Base-by-base conservation (phyloP, 192 early-diverging fungal genomes). In the Lobosporangium transversale region DNA sequence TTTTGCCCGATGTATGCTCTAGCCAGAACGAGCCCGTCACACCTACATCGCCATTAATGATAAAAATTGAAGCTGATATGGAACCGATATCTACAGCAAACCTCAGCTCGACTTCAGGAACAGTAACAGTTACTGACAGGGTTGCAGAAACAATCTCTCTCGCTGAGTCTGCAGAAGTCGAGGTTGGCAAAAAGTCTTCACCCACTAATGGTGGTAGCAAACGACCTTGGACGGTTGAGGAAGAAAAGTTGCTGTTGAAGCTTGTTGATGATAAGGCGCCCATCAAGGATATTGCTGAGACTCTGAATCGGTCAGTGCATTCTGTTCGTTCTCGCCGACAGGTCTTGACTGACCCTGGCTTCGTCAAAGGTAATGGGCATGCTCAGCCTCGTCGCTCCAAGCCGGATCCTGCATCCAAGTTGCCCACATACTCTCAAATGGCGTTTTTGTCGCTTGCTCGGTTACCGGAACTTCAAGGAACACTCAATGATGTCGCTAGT, bases 251-350 rank as follows among this genome's bases (percentile, higher is more conserved):
- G 52, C 33, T 76, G 59, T 23, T 76, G 45, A 43, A 76, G 59
- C 53, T 76, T 11, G 57, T 76, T 0, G 64, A 66, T 24, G 52
- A 53, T 30, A 55, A 32, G 29, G 54, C 44, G 14, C 64, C 73
- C 10, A 76, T 76, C 53, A 66, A 66, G 42, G 73, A 76, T 20
- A 66, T 76, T 29, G 73, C 73, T 27, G 64, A 76, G 48, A 66
- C 64, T 42, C 43, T 76, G 23, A 62, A 67, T 52, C 73, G 73
- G n/a, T 76, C 73, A 14, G 64, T 76, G 1, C 73, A 76, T 31
- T 76, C 73, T 48, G 73, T 76, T n/a, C 73, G 73, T 0, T 76
- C 73, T 24, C 73, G 73, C 14, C 62, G 73, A 23, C 73, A 76
- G 30, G 73, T 76, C 2, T 40, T 76, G 32, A 76, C 73, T 9